Percentiles rank a stretch among this genome's conserved stretches.
Evolutionary conservation across 2,329 filamentous ascomycete species (phyloP).

Genomic region (Colletotrichum lindemuthianum): DNA sequence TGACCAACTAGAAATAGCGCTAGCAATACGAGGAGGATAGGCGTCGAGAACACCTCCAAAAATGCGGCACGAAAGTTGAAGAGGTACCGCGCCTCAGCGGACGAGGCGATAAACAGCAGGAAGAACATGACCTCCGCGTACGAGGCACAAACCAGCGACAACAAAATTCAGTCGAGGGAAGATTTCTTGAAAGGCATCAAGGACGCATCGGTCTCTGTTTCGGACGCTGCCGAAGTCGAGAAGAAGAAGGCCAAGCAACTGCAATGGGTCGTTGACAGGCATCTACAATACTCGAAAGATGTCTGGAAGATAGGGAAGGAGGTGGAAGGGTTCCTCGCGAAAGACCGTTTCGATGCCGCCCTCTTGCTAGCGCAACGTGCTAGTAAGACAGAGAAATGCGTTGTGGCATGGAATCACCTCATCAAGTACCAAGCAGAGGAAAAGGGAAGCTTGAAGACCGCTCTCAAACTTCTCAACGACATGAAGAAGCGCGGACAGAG

Average conservation of each 20-base stretch:
- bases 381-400: constrained; percentile 71
- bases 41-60: too few relatives aligned
- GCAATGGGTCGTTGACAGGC: constrained; percentile 57
- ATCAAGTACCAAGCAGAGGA: constrained; percentile 76
- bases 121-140: too few relatives aligned
- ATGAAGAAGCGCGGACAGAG: constrained; percentile 94
- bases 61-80: too few relatives aligned
- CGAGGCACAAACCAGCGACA: too few relatives aligned
- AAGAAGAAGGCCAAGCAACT: constrained; percentile 33
- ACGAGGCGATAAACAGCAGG: too few relatives aligned
- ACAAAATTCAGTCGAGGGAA: neutral
- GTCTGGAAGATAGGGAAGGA: constrained; percentile 77
- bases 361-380: constrained; percentile 73
- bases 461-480: constrained; percentile 90
- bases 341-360: constrained; percentile 73
- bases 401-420: constrained; percentile 89
- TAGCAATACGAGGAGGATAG: too few relatives aligned
- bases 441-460: constrained; percentile 65
- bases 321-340: constrained; percentile 68
- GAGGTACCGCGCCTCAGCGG: too few relatives aligned
- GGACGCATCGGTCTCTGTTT: neutral
- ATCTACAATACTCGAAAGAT: constrained; percentile 73
- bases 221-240: constrained; percentile 21
- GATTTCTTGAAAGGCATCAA: neutral
- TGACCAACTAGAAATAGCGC: too few relatives aligned